These are phyloP conservation scores for Tylopilus sp. DNA, from an alignment of 768 basidiomycete genomes.

Conservation along the genomic window DNA sequence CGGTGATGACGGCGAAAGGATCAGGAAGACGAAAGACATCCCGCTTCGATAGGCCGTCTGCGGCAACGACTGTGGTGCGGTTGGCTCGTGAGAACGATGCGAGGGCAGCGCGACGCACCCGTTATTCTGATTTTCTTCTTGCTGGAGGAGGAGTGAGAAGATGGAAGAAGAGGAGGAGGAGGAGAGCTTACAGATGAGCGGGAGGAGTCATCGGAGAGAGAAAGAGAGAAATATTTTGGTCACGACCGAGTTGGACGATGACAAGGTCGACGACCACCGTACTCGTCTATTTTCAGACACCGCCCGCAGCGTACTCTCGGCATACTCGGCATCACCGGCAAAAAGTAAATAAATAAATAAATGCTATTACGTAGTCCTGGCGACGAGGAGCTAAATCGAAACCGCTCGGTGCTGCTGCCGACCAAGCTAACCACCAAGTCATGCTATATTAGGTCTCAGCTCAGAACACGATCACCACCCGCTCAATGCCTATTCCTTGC, in stretches of 20 bases:
- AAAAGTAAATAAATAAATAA: not conserved
- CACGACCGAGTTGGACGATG: slow-evolving; percentile 9
- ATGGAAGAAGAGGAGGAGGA: not conserved
- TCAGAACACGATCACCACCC: not conserved
- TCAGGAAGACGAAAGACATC: slow-evolving; percentile 96
- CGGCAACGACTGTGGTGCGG: slow-evolving; percentile 77
- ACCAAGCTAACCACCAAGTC: no score
- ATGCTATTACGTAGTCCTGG: no score
- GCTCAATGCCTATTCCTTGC: not conserved
- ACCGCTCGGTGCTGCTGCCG: not conserved
- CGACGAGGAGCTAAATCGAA: no score
- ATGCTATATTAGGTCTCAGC: not conserved
- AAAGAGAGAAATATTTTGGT: no score
- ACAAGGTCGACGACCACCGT: slow-evolving; percentile 13
- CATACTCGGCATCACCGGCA: slow-evolving; percentile 1
- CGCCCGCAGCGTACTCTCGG: slow-evolving; percentile 22
- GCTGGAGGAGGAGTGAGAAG: slow-evolving; percentile 26
- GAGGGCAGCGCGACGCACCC: slow-evolving; percentile 40
- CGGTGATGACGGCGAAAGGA: slow-evolving; percentile 97
- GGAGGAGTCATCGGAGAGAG: slow-evolving; percentile 25
- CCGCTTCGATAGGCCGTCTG: slow-evolving; percentile 89
- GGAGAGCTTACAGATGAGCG: slow-evolving; percentile 25
- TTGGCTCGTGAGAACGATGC: not conserved
- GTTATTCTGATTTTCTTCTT: slow-evolving; percentile 79
- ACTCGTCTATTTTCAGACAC: slow-evolving; percentile 28